Evolutionary conservation across 768 basidiomycete genomes (phyloP), one percentile per base, ranked within the genome.

Genomic region (Steccherinum ochraceum): DNA sequence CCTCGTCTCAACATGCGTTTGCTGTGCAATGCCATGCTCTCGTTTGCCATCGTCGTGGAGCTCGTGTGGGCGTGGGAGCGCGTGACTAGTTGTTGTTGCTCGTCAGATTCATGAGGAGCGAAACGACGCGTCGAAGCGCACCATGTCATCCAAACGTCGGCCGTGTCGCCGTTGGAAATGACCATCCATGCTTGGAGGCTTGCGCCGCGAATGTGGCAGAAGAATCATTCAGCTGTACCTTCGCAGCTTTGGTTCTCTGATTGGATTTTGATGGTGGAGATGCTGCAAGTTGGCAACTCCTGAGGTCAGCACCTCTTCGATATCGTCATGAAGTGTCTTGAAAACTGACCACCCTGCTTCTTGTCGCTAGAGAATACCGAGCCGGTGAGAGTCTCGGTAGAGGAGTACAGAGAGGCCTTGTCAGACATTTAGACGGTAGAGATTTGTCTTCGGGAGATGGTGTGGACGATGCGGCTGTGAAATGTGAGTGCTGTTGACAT

Each of bases 101-200:
- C 7, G 7, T 35, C 30, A 35, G 30, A 7, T 16, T 35, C 30
- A 35, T 16, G 16, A 16, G 16, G 30, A 35, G 30, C 7, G 30
- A 7, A 35, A 16, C 10, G 41, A 10, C 16, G 21, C 7, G 10
- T 18, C 10, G 7, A 43, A 5, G 18, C 41, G 5, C 16, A n/a
- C 16, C 21, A 10, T 23, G 11, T 47, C 42, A 52, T 11, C 51
- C 51, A 23, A 52, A 47, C 16, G 46, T 21, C 10, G 51, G 51
- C 16, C 46, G 45, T 16, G 51, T 30, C 1, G 51, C 51, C 20
- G 46, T 47, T 20, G 51, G 51, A 4, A 20, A 20, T 12, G 51
- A 24, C 45, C 46, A 52, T 3, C 46, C 51, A 12, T 52, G 12
- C 40, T 52, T 47, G 23, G 7, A 19, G 3, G 51, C n/a, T 39